These are phyloP conservation scores for Infundibulicybe gibba DNA, from an alignment of 768 basidiomycete species.

Conservation along the genomic window DNA sequence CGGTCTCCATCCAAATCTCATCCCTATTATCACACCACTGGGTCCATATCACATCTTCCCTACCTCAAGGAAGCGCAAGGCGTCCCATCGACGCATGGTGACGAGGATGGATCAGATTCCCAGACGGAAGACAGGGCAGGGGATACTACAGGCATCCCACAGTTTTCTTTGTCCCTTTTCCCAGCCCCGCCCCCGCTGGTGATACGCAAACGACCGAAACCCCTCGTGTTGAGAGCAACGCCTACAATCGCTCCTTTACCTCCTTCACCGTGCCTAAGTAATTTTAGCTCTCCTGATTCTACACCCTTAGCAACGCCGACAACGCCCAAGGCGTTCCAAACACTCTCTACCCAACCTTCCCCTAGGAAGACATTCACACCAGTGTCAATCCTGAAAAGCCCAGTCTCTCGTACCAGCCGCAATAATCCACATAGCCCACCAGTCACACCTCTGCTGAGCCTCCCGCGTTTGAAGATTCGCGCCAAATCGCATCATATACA, in stretches of 20 bases:
- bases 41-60: slow-evolving; percentile 22
- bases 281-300: slow-evolving; percentile 30
- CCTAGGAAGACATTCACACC: slow-evolving; percentile 7
- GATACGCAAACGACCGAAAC: slow-evolving; percentile 31
- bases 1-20: slow-evolving; percentile 10
- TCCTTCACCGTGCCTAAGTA: slow-evolving; percentile 19
- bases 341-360: slow-evolving; percentile 10
- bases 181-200: slow-evolving; percentile 35
- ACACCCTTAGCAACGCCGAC: slow-evolving; percentile 42
- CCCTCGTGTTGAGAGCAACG: slow-evolving; percentile 31
- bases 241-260: slow-evolving; percentile 24
- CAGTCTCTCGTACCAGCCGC: background rate
- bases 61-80: slow-evolving; percentile 5
- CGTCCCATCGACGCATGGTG: slow-evolving; percentile 6
- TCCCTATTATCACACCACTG: slow-evolving; percentile 14
- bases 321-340: slow-evolving; percentile 19
- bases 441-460: slow-evolving; percentile 31
- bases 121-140: slow-evolving; percentile 1
- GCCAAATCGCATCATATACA: slow-evolving; percentile 1
- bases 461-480: slow-evolving; percentile 15
- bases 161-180: slow-evolving; percentile 28
- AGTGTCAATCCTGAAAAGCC: too few species aligned
- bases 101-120: slow-evolving; percentile 5
- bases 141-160: too few species aligned
- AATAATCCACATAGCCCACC: slow-evolving; percentile 30